phyloP scores from a whole-genome alignment of 2,329 filamentous ascomycete genomes.

The Trichoderma koningii region DNA sequence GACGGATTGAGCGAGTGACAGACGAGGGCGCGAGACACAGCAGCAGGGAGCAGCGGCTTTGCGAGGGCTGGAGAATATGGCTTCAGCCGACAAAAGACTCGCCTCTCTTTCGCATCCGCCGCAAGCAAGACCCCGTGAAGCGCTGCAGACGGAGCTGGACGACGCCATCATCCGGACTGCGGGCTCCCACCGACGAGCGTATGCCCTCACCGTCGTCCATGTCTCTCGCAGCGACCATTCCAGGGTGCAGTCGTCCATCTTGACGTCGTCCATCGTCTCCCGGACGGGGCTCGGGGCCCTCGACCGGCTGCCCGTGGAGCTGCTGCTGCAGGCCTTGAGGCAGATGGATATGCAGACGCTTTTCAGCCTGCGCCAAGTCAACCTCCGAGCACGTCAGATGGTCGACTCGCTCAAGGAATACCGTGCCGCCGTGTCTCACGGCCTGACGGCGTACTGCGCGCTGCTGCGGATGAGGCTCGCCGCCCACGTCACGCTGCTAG shows the following conservation, averaged over 20 bases:
- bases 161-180: constrained; percentile 19
- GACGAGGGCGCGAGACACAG: background rate
- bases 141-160: constrained; percentile 8
- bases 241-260: constrained; percentile 12
- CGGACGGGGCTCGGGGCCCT: background rate
- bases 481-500: constrained; percentile 15
- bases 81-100: background rate
- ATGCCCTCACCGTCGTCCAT: background rate
- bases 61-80: background rate
- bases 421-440: constrained; percentile 9
- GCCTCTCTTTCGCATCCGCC: background rate
- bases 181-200: constrained; percentile 19
- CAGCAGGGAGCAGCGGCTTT: background rate
- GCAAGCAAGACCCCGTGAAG: background rate
- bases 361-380: constrained; percentile 23
- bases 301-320: constrained; percentile 16
- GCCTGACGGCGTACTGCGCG: constrained; percentile 19
- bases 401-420: constrained; percentile 28
- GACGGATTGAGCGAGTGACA: constrained; percentile 10
- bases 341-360: constrained; percentile 24
- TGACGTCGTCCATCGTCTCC: constrained; percentile 12
- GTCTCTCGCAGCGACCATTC: constrained; percentile 19
- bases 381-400: constrained; percentile 6
- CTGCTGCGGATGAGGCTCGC: constrained; percentile 22
- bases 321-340: constrained; percentile 17